Evolutionary conservation across 2,329 filamentous ascomycete species (phyloP), one percentile per base, ranked within the genome.

Genomic region (Colletotrichum sp.): DNA sequence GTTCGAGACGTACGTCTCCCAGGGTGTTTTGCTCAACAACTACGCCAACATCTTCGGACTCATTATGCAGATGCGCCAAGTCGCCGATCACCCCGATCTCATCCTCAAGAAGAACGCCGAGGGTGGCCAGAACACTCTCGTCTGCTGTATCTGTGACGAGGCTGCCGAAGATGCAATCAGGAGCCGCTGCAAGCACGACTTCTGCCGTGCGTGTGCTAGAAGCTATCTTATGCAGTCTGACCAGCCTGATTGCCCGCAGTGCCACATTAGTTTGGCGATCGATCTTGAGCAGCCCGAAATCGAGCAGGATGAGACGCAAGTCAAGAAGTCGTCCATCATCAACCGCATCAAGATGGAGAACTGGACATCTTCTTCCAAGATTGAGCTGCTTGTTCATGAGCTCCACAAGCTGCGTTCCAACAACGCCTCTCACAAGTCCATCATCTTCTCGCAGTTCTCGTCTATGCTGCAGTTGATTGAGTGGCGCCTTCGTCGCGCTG

Each of bases 1-100:
- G 80, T 99, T 99, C 79, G 95, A 99, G 82, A 99, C 96, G 0
- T 99, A 99, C 79, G 97, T 99, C 48, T 94, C 95, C 21, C 95
- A 96, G 78, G 96, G 96, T 87, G 96, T 99, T 24, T 92, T 99
- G 85, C 90, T 99, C 77, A 96, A 99, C 88, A 98, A 98, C 83
- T 99, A 99, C 80, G 97, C 97, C 87, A 99, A 99, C 83, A 99
- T 99, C 78, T 99, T 99, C 81, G 96, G 96, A 82, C 90, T 99
- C 71, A 98, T 99, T 82, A 99, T 99, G 95, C 96, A 98, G 84
- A 99, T 99, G 96, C 94, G 97, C 71, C 97, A 99, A 86, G 95
- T 98, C 30, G 96, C 97, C 9, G 97, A 99, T 79, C 97, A 99
- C 82, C 97, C 97, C 0, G 97, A 99, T 85, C 86, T 99, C 43